Percentiles rank a stretch among this genome's conserved stretches.
phyloP scores from a whole-genome alignment of 2,329 filamentous ascomycete species.

The Fusarium drepaniforme region DNA sequence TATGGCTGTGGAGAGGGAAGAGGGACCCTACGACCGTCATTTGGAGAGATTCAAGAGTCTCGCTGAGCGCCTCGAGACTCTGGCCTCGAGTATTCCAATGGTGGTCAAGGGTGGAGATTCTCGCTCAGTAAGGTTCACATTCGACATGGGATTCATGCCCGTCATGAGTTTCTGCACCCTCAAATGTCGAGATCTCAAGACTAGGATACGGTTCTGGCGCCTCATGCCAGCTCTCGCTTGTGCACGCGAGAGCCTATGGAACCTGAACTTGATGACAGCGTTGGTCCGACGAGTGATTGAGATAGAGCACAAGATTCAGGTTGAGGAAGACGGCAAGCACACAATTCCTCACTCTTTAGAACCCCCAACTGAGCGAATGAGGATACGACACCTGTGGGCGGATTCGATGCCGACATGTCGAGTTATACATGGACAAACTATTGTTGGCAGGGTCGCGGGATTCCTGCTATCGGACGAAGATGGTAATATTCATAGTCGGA shows the following conservation, averaged over 20 bases:
- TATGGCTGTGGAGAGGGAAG: neutral
- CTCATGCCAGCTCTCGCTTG: neutral
- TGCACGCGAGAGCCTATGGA: slow-evolving; percentile 4
- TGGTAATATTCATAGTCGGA: neutral
- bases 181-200: slow-evolving; percentile 3
- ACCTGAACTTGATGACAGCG: neutral
- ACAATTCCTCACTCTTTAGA: neutral
- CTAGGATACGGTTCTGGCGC: neutral
- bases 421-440: neutral
- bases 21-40: neutral
- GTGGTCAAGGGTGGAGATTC: neutral
- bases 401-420: neutral
- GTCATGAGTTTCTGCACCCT: neutral
- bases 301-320: neutral
- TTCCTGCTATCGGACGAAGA: neutral
- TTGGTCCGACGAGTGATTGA: neutral
- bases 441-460: neutral
- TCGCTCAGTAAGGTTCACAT: neutral
- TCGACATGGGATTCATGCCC: slow-evolving; percentile 10
- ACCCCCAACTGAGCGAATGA: neutral
- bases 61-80: neutral
- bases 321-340: neutral
- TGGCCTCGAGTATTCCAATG: neutral
- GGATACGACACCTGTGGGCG: slow-evolving; percentile 6
- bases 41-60: neutral